Conservation (phyloP, 2,329 filamentous ascomycete genomes). For the Macroventuria anomochaeta region DNA sequence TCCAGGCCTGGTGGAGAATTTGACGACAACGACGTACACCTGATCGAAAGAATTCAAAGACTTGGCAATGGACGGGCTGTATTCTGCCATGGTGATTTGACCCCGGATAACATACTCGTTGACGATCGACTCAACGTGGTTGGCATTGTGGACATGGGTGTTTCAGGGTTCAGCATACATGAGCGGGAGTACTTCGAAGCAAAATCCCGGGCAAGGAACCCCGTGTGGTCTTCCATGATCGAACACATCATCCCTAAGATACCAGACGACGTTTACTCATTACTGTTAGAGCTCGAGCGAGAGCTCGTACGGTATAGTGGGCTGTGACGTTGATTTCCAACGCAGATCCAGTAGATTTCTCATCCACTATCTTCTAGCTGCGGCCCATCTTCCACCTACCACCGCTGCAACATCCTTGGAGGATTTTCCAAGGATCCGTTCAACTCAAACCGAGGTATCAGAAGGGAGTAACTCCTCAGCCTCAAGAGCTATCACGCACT, state of each 20-base stretch:
- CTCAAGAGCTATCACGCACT: conserved; percentile 8
- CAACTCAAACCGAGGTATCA: neutral
- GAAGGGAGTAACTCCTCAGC: conserved; percentile 5
- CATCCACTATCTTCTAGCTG: conserved; percentile 1
- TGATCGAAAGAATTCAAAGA: conserved; percentile 14
- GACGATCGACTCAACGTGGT: conserved; percentile 19
- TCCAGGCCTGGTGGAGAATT: conserved; percentile 18
- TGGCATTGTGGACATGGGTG: conserved; percentile 26
- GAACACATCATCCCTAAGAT: conserved; percentile 7
- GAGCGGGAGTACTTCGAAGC: conserved; percentile 29
- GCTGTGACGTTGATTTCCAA: conserved; percentile 1
- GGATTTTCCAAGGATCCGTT: conserved; percentile 6
- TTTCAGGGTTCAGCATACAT: conserved; percentile 26
- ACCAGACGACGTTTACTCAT: conserved; percentile 6
- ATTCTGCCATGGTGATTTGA: conserved; percentile 23
- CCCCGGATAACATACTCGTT: conserved; percentile 20
- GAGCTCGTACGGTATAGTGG: conserved; percentile 16
- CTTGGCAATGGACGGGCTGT: conserved; percentile 11
- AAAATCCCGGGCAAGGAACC: conserved; percentile 15
- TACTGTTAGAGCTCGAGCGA: conserved; percentile 11
- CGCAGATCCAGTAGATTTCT: neutral
- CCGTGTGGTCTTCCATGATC: conserved; percentile 18
- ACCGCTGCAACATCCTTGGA: conserved; percentile 3
- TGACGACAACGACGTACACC: conserved; percentile 4
- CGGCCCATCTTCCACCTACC: conserved; percentile 4